Evolutionary conservation across 768 basidiomycete genomes (phyloP).

Genomic region (Pholiota conissans): DNA sequence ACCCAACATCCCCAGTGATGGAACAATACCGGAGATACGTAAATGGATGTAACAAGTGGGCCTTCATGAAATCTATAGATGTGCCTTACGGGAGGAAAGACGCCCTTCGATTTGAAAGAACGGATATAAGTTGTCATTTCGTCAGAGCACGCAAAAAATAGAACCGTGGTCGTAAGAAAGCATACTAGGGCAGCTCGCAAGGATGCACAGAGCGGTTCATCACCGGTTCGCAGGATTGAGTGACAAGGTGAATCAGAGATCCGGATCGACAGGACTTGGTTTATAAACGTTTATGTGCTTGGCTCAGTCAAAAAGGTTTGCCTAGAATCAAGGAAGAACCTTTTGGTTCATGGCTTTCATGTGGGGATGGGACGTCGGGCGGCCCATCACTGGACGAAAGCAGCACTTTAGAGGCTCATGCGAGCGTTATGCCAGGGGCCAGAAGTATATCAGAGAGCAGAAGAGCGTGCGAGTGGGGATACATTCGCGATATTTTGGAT

Average conservation of each 20-base stretch:
- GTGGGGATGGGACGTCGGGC: neutral
- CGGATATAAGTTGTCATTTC: constrained; percentile 19
- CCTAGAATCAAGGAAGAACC: neutral
- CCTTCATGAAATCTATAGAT: constrained; percentile 11
- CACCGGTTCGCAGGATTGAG: constrained; percentile 13
- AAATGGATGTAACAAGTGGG: constrained; percentile 5
- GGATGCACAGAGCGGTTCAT: constrained; percentile 13
- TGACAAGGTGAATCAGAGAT: constrained; percentile 11
- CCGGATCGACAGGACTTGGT: constrained; percentile 22
- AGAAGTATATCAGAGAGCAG: neutral
- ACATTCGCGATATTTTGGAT: neutral
- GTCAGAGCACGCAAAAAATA: constrained; percentile 13
- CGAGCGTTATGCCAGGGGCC: neutral
- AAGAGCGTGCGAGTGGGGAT: neutral
- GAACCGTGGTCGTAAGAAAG: constrained; percentile 6
- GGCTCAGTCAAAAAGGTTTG: constrained; percentile 8
- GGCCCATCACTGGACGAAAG: constrained; percentile 5
- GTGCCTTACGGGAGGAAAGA: constrained; percentile 20
- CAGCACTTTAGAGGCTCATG: neutral
- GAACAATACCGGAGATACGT: constrained; percentile 17
- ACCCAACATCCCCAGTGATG: neutral
- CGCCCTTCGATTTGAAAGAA: constrained; percentile 10
- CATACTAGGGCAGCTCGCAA: constrained; percentile 10
- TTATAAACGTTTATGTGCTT: constrained; percentile 9
- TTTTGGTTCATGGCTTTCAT: neutral